These are phyloP conservation scores for Colletotrichum cereale DNA, from an alignment of 2,329 filamentous ascomycete species.

Conservation along the genomic window DNA sequence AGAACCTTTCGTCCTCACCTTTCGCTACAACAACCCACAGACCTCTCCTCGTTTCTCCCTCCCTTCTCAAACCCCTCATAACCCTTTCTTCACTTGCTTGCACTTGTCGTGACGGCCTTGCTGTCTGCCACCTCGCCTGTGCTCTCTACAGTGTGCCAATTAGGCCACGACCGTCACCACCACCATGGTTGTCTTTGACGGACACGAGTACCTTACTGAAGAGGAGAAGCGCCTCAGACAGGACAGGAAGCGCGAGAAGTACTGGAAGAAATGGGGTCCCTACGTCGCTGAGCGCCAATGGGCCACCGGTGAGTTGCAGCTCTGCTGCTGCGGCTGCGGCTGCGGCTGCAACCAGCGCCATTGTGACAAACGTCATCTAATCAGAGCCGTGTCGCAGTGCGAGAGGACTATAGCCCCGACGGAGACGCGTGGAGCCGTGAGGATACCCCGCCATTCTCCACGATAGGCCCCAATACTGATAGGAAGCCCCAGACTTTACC, in stretches of 20 bases:
- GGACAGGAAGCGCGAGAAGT: constrained; percentile 84
- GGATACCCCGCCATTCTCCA: constrained; percentile 52
- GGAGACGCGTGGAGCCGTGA: constrained; percentile 96
- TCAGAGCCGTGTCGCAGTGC: constrained; percentile 63
- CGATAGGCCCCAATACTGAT: constrained; percentile 40
- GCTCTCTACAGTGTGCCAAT: constrained; percentile 10
- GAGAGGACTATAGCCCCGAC: constrained; percentile 90
- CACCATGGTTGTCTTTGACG: constrained; percentile 89
- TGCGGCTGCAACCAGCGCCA: not conserved
- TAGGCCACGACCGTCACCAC: constrained; percentile 5
- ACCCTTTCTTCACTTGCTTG: not conserved
- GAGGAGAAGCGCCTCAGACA: constrained; percentile 92
- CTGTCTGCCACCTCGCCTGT: constrained; percentile 12
- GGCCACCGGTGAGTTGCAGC: constrained; percentile 79
- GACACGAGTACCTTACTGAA: constrained; percentile 86
- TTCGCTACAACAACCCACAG: constrained; percentile 34
- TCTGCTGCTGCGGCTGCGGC: constrained; percentile 19
- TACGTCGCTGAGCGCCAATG: constrained; percentile 96
- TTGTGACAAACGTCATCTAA: constrained; percentile 20
- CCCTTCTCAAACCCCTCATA: constrained; percentile 26
- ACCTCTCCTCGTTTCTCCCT: constrained; percentile 10
- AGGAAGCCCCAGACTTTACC: constrained; percentile 79
- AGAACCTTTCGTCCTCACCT: constrained; percentile 19
- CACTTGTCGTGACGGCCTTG: constrained; percentile 26
- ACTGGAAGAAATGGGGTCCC: constrained; percentile 99